phyloP scores from a whole-genome alignment of 225 moss, liverwort and hornwort species.

The Thuidium tamariscinum region DNA sequence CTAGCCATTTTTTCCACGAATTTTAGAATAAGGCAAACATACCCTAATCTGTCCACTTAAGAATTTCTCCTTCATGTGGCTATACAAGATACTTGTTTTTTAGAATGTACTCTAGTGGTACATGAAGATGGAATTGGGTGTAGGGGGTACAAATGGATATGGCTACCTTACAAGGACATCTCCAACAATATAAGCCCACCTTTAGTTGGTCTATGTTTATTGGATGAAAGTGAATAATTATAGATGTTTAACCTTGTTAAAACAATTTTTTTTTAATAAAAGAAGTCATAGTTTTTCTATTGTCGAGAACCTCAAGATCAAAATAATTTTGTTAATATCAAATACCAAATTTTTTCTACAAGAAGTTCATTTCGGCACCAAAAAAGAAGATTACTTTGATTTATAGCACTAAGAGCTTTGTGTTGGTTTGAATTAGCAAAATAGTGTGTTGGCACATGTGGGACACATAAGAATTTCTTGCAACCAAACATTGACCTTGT shows the following conservation, averaged over 20 bases:
- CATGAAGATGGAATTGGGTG: too few relatives aligned
- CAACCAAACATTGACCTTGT: neutral
- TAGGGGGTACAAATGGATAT: too few relatives aligned
- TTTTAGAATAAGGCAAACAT: neutral
- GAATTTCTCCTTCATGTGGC: too few relatives aligned
- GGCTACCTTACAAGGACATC: too few relatives aligned
- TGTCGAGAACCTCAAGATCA: fast-evolving
- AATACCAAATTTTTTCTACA: neutral
- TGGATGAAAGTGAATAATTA: neutral
- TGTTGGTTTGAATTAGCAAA: neutral
- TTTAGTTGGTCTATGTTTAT: fast-evolving
- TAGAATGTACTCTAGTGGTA: neutral
- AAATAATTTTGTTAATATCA: neutral
- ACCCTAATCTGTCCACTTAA: neutral
- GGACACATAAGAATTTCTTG: neutral
- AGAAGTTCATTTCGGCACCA: fast-evolving
- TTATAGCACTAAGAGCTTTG: fast-evolving
- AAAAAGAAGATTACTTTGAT: neutral
- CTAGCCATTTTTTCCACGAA: too few relatives aligned
- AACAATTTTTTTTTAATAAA: neutral
- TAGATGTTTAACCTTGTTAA: neutral
- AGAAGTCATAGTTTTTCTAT: neutral
- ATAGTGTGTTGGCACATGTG: fast-evolving
- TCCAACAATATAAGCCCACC: neutral
- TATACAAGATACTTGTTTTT: neutral